Percentiles rank a stretch among this genome's conserved stretches.
Conservation (phyloP, 768 basidiomycete species). For the Hygrocybe punicea region DNA sequence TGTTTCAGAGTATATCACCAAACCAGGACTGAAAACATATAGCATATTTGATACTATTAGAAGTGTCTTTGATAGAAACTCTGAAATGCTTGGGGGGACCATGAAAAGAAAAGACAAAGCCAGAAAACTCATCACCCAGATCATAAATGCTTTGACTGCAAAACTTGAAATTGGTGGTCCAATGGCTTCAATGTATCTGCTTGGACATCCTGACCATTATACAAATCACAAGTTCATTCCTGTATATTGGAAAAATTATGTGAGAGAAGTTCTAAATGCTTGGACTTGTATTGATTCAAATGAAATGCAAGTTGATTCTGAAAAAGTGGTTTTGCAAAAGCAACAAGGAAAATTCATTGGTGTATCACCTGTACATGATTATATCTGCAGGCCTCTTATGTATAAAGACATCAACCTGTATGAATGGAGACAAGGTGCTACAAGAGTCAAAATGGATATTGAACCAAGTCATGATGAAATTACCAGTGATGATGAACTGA, state of each 20-base stretch:
- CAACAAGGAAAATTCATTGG: no score
- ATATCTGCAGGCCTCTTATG: constrained; percentile 22
- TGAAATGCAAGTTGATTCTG: not conserved
- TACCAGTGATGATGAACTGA: no score
- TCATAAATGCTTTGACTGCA: not conserved
- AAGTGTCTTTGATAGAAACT: not conserved
- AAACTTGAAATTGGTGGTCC: constrained; percentile 1
- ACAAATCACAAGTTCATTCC: no score
- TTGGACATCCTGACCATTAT: no score
- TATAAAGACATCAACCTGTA: constrained; percentile 25
- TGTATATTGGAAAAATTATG: constrained; percentile 2
- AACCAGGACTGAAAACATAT: constrained; percentile 22
- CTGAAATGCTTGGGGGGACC: not conserved
- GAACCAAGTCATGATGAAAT: not conserved
- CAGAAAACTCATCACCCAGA: not conserved
- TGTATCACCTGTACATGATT: constrained; percentile 13
- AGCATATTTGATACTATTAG: constrained; percentile 21
- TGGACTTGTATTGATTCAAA: not conserved
- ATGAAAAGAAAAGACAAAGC: not conserved
- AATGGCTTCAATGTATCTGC: not conserved
- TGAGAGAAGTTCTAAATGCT: constrained; percentile 23
- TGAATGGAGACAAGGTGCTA: constrained; percentile 22
- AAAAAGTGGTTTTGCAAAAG: not conserved
- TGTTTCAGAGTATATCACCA: constrained; percentile 31
- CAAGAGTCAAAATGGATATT: not conserved